Base-by-base conservation (phyloP, 2,329 filamentous ascomycete species). In the Ceratocystis eucalypticola region DNA sequence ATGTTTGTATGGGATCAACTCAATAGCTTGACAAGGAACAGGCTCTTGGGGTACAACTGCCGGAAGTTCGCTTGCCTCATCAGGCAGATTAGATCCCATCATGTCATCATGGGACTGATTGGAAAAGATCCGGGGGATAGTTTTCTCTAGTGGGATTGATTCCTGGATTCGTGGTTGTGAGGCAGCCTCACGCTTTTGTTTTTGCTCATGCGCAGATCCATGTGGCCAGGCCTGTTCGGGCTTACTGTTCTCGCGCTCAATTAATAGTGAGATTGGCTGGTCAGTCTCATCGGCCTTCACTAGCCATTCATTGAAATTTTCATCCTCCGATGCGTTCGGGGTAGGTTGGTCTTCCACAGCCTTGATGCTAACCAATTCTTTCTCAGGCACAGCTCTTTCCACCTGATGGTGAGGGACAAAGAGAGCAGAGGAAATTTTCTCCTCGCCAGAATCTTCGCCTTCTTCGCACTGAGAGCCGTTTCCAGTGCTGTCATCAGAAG, bases 1-100 rank as follows among this genome's bases (percentile, higher is more conserved):
- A 76, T 99, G 94, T 70, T 91, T 90, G 76, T 96, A 99, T 1
- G 94, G 94, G 72, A 96, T 96, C 68, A 99, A 80, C 75, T 97
- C 92, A 70, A 99, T 96, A 37, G 93, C 93, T 69, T 93, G 90
- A 33, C 96, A 80, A 2, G 92, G 91, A 22, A 50, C 59, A 7
- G 66, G 66, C 46, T 67, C 62, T 45, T 75, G 48, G 28, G 63
- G 17, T n/a, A 76, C 63, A 20, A 45, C 17, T 20, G 25, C 20
- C 1, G 44, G 17, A 37, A 8, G 55, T 4, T 59, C 55, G 10
- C 48, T 64, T 41, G 65, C 37, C n/a, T 64, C 65, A 12, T 64
- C 61, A 6, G n/a, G 41, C 25, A 64, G 7, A 20, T 33, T 28
- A 8, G 55, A 20, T 28, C 15, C 7, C 4, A 10, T 1, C 1